These are phyloP conservation scores for Lentinula sp. DNA, from an alignment of 768 basidiomycete genomes.

Conservation along the genomic window DNA sequence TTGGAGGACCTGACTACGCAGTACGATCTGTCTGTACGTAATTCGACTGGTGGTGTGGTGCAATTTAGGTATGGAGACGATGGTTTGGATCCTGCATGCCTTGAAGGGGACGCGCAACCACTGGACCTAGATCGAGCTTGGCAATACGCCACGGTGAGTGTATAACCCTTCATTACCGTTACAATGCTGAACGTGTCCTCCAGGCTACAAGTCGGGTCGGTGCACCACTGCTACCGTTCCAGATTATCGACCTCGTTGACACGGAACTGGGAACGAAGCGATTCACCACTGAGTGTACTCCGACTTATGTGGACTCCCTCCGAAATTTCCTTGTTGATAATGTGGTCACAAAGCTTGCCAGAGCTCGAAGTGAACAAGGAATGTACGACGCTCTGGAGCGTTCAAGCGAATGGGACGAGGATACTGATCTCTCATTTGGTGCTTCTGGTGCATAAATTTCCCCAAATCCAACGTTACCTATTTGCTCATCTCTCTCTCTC, in stretches of 20 bases:
- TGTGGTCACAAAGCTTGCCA: constrained; percentile 61
- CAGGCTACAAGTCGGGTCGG: constrained; percentile 48
- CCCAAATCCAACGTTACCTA: not conserved
- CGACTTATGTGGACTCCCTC: constrained; percentile 63
- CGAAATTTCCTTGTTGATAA: constrained; percentile 64
- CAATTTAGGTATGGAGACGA: constrained; percentile 98
- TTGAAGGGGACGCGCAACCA: constrained; percentile 94
- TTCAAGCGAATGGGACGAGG: constrained; percentile 69
- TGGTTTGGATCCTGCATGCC: constrained; percentile 91
- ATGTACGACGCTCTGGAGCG: constrained; percentile 81
- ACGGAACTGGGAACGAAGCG: constrained; percentile 48
- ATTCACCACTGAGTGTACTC: constrained; percentile 67
- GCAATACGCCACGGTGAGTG: constrained; percentile 71
- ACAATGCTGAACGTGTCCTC: not conserved
- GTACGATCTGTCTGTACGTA: constrained; percentile 94
- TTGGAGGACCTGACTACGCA: constrained; percentile 94
- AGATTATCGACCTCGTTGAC: constrained; percentile 72
- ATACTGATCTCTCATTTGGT: constrained; percentile 71
- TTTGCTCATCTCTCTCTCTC: not conserved
- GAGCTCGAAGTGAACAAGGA: constrained; percentile 62
- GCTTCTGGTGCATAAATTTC: constrained; percentile 46
- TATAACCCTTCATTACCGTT: not conserved
- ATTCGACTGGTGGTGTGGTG: constrained; percentile 90
- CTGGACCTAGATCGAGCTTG: constrained; percentile 86
- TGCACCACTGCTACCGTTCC: constrained; percentile 75